Evolutionary conservation across 176 grass and related monocot species (phyloP).

Genomic region (Carex pumila): DNA sequence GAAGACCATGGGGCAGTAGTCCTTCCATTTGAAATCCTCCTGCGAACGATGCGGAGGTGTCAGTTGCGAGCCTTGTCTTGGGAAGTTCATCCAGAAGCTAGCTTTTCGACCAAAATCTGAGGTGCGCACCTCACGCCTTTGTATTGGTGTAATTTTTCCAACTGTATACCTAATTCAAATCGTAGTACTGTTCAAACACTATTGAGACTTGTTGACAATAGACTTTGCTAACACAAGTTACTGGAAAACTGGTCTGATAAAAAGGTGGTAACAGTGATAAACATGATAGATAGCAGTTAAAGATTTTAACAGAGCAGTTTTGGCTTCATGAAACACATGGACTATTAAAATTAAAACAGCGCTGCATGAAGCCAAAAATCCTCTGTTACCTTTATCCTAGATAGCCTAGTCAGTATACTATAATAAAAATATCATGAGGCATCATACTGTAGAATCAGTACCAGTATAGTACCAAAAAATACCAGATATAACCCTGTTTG

Average conservation of each 20-base stretch:
- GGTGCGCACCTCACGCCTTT: constrained; percentile 79
- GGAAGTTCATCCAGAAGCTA: constrained; percentile 99
- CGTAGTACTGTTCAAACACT: neutral
- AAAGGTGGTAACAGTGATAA: neutral
- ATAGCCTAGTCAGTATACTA: neutral
- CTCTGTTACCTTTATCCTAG: neutral
- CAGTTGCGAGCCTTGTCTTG: constrained; percentile 80
- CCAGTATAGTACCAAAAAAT: constrained; percentile 5
- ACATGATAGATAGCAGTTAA: neutral
- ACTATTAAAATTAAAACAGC: too few relatives aligned
- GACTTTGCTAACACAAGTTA: neutral
- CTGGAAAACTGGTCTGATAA: neutral
- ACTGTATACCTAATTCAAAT: constrained; percentile 80
- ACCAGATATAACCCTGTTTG: neutral
- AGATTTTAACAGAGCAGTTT: too few relatives aligned
- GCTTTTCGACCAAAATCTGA: constrained; percentile 94
- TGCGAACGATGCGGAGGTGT: constrained; percentile 69
- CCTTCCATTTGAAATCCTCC: constrained; percentile 99
- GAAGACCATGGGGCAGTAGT: constrained; percentile 99
- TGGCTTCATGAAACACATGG: too few relatives aligned
- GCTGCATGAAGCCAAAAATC: too few relatives aligned
- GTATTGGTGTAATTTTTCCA: constrained; percentile 98
- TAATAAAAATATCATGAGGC: neutral
- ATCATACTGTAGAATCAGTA: neutral
- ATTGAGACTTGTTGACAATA: neutral